Percentiles rank a stretch among this genome's conserved stretches.
These are phyloP conservation scores for Coemansia sp. DNA, from an alignment of 192 early-diverging fungal species.

Conservation along the genomic window DNA sequence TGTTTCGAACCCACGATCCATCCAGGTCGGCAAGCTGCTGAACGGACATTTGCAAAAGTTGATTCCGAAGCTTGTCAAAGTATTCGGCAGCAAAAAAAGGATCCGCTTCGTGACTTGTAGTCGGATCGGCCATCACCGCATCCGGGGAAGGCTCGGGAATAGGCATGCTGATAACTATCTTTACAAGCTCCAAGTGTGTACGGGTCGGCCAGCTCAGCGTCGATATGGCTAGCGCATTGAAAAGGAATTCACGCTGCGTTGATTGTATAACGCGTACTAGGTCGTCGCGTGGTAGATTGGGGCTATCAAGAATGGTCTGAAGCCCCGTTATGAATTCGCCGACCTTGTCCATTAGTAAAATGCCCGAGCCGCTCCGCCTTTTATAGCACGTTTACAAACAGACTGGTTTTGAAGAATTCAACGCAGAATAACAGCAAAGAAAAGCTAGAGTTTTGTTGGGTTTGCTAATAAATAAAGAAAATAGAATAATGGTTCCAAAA, in stretches of 20 bases:
- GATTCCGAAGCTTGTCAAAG: slow-evolving; percentile 40
- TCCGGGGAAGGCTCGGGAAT: slow-evolving; percentile 26
- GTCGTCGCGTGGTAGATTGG: slow-evolving; percentile 40
- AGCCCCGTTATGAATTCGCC: slow-evolving; percentile 42
- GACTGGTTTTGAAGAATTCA: neutral
- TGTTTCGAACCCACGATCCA: slow-evolving; percentile 45
- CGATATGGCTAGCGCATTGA: slow-evolving; percentile 35
- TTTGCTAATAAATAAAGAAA: too few relatives aligned
- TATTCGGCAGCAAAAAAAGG: slow-evolving; percentile 47
- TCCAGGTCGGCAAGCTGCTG: slow-evolving; percentile 31
- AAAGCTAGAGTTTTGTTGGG: too few relatives aligned
- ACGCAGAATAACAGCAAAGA: neutral
- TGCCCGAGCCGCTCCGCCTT: neutral
- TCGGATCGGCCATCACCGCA: slow-evolving; percentile 21
- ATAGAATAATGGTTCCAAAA: too few relatives aligned
- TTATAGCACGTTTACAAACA: neutral
- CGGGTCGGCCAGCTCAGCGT: slow-evolving; percentile 45
- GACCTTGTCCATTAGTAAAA: slow-evolving; percentile 35
- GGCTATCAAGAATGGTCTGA: slow-evolving; percentile 47
- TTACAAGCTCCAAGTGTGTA: slow-evolving; percentile 55
- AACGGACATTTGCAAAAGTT: slow-evolving; percentile 24
- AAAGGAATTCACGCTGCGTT: slow-evolving; percentile 44
- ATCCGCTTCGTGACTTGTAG: slow-evolving; percentile 31
- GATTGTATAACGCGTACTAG: slow-evolving; percentile 40
- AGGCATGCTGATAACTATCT: slow-evolving; percentile 36